These are phyloP conservation scores for Aristolochia fimbriata DNA, from an alignment of 164 flowering plant species.

Conservation along the genomic window DNA sequence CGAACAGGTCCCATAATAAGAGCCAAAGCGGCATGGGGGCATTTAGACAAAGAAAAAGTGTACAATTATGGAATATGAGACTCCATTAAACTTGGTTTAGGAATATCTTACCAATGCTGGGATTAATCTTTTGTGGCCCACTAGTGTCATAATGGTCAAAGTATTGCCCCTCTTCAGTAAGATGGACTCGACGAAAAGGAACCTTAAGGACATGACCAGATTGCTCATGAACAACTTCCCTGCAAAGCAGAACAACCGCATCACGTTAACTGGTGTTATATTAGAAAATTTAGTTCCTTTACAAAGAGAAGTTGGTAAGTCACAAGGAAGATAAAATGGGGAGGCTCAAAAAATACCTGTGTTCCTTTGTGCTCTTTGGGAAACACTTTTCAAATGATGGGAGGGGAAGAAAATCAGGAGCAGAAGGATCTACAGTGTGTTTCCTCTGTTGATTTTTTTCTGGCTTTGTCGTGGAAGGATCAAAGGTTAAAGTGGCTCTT, in stretches of 20 bases:
- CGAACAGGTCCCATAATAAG: too few species aligned
- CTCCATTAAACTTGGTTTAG: neutral
- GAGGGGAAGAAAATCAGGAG: conserved; percentile 85
- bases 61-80: too few species aligned
- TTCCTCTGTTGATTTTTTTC: conserved; percentile 48
- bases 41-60: too few species aligned
- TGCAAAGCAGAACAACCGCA: conserved; percentile 20
- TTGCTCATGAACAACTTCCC: conserved; percentile 86
- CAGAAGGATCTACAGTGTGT: conserved; percentile 75
- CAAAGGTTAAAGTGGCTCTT: conserved; percentile 78
- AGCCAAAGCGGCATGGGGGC: too few species aligned
- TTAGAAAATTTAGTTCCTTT: neutral
- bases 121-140: conserved; percentile 86
- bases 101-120: conserved; percentile 42
- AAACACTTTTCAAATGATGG: conserved; percentile 90
- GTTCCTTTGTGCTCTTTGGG: conserved; percentile 87
- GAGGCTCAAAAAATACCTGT: conserved; percentile 25
- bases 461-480: conserved; percentile 36
- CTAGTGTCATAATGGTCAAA: conserved; percentile 96
- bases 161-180: conserved; percentile 66
- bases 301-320: neutral
- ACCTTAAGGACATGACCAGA: conserved; percentile 80
- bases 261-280: neutral
- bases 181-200: conserved; percentile 86
- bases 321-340: neutral